Evolutionary conservation across 805 yeast species (phyloP).

Genomic region (Jamesozyma jinghongensis): DNA sequence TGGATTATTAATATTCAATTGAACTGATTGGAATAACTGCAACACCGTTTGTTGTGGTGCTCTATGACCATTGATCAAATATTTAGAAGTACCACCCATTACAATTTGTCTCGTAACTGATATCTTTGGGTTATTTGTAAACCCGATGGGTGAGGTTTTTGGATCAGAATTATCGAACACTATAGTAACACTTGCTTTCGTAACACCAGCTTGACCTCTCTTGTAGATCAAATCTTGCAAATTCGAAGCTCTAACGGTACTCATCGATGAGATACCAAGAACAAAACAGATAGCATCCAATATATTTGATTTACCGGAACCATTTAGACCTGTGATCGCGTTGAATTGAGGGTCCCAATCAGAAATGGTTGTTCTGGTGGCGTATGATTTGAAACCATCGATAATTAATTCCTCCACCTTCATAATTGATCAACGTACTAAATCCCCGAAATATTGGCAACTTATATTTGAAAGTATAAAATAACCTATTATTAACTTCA

Average conservation of each 20-base stretch:
- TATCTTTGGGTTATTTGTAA: slow-evolving; percentile 64
- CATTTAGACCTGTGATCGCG: slow-evolving; percentile 95
- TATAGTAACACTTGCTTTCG: slow-evolving; percentile 92
- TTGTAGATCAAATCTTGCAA: slow-evolving; percentile 91
- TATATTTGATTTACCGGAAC: slow-evolving; percentile 95
- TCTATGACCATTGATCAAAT: slow-evolving; percentile 88
- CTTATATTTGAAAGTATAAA: too few species aligned
- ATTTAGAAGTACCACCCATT: slow-evolving; percentile 86
- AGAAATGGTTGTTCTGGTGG: slow-evolving; percentile 89
- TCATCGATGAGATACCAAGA: slow-evolving; percentile 89
- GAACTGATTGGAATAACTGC: slow-evolving; percentile 87
- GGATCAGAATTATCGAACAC: slow-evolving; percentile 84
- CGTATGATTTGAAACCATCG: slow-evolving; percentile 97
- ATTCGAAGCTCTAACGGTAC: slow-evolving; percentile 90
- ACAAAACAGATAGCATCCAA: slow-evolving; percentile 97
- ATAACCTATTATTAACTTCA: too few species aligned
- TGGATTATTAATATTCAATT: slow-evolving; percentile 92
- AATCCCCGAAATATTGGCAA: too few species aligned
- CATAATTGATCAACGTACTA: slow-evolving; percentile 36
- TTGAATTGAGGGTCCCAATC: slow-evolving; percentile 96
- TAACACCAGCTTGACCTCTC: slow-evolving; percentile 96
- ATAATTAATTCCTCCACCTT: slow-evolving; percentile 91
- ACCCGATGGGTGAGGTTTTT: slow-evolving; percentile 76
- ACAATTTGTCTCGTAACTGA: slow-evolving; percentile 88
- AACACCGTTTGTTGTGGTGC: slow-evolving; percentile 92